These are phyloP conservation scores for Arxiozyma heterogenica DNA, from an alignment of 1,139 yeast species.

Conservation along the genomic window DNA sequence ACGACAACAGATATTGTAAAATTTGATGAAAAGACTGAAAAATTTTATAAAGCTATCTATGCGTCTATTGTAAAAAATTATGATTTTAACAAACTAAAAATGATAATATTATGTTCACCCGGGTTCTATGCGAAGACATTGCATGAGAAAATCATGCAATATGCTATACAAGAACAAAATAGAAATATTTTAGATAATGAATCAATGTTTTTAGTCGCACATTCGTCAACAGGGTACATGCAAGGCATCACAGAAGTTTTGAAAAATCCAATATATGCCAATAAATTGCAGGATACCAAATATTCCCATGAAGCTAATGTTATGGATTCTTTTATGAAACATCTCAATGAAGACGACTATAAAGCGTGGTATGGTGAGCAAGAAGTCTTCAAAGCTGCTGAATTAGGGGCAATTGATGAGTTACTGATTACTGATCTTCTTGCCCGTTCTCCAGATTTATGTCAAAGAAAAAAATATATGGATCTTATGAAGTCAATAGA, in stretches of 20 bases:
- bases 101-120: constrained; percentile 81
- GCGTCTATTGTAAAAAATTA: constrained; percentile 60
- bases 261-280: constrained; percentile 57
- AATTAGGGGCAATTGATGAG: constrained; percentile 66
- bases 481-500: constrained; percentile 61
- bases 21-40: constrained; percentile 70
- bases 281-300: constrained; percentile 67
- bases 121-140: constrained; percentile 75
- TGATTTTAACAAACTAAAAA: constrained; percentile 63
- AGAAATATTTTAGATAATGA: constrained; percentile 49
- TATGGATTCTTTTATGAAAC: constrained; percentile 69
- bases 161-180: constrained; percentile 49
- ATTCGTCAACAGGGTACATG: constrained; percentile 83
- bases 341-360: constrained; percentile 68
- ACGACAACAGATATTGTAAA: constrained; percentile 68
- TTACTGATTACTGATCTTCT: constrained; percentile 71
- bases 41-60: constrained; percentile 58
- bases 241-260: constrained; percentile 86
- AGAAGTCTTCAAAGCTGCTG: constrained; percentile 68
- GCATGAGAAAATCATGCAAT: constrained; percentile 44
- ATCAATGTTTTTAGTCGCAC: constrained; percentile 67
- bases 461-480: constrained; percentile 59
- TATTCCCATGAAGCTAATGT: constrained; percentile 65
- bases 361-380: constrained; percentile 90
- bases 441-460: constrained; percentile 68